phyloP scores from a whole-genome alignment of 148 eudicot species.

The Chenopodium album region DNA sequence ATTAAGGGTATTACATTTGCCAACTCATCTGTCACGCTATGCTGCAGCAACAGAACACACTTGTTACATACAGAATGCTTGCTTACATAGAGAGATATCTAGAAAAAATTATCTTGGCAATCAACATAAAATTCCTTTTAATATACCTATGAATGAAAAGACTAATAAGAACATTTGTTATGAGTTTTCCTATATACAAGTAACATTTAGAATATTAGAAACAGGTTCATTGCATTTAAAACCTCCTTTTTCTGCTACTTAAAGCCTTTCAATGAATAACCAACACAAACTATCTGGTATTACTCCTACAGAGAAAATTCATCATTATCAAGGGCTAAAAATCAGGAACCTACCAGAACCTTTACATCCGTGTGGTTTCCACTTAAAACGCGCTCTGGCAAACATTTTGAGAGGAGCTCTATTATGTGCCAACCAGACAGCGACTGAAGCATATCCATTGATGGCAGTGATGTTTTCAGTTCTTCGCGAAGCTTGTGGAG shows the following conservation, averaged over 20 bases:
- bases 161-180: neutral
- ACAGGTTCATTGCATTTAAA: neutral
- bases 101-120: neutral
- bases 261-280: neutral
- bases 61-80: neutral
- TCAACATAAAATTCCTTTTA: neutral
- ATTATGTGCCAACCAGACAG: constrained; percentile 19
- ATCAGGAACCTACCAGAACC: constrained; percentile 54
- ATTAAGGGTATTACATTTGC: constrained; percentile 63
- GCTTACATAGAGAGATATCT: neutral
- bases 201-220: too few species aligned
- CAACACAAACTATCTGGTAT: neutral
- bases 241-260: neutral
- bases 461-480: constrained; percentile 47
- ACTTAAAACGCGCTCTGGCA: constrained; percentile 70
- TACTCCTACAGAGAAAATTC: neutral
- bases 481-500: constrained; percentile 45
- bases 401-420: constrained; percentile 65
- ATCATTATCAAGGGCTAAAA: neutral
- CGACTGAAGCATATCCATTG: constrained; percentile 45
- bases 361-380: constrained; percentile 65
- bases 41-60: constrained; percentile 45
- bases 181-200: too few species aligned
- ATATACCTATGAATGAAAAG: neutral
- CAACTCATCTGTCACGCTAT: constrained; percentile 56